These are phyloP conservation scores for Stramenopiles sp. DNA, from an alignment of 352 stramenopile genomes.

Conservation along the genomic window DNA sequence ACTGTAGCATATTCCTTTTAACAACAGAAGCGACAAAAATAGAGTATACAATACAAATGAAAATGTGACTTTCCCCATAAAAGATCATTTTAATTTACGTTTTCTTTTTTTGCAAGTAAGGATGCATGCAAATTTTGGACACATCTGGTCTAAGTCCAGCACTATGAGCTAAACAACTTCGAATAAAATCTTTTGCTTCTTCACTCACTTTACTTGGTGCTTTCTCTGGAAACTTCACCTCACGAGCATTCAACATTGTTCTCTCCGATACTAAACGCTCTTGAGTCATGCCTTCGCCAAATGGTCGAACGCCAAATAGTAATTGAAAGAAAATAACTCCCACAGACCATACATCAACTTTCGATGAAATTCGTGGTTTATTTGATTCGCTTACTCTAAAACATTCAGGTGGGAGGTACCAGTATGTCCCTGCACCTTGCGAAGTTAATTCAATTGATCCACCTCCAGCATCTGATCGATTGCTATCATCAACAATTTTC, in stretches of 20 bases:
- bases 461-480: conserved; percentile 17
- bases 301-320: conserved; percentile 45
- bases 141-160: conserved; percentile 15
- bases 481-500: conserved; percentile 30
- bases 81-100: conserved; percentile 13
- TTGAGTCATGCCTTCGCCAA: conserved; percentile 41
- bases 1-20: too few species aligned
- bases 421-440: conserved; percentile 62
- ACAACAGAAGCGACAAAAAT: too few species aligned
- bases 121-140: conserved; percentile 11
- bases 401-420: conserved; percentile 70
- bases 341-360: conserved; percentile 63
- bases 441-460: conserved; percentile 56
- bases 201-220: conserved; percentile 26
- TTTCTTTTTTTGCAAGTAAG: conserved; percentile 13
- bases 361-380: conserved; percentile 22
- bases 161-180: conserved; percentile 23
- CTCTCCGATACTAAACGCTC: conserved; percentile 23
- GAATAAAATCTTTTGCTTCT: conserved; percentile 51
- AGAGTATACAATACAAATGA: too few species aligned
- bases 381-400: conserved; percentile 24
- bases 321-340: conserved; percentile 78
- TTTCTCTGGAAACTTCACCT: conserved; percentile 34
- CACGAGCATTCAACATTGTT: conserved; percentile 38
- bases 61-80: too few species aligned